Evolutionary conservation across 2,329 filamentous ascomycete genomes (phyloP).

Genomic region (Claviceps sp.): DNA sequence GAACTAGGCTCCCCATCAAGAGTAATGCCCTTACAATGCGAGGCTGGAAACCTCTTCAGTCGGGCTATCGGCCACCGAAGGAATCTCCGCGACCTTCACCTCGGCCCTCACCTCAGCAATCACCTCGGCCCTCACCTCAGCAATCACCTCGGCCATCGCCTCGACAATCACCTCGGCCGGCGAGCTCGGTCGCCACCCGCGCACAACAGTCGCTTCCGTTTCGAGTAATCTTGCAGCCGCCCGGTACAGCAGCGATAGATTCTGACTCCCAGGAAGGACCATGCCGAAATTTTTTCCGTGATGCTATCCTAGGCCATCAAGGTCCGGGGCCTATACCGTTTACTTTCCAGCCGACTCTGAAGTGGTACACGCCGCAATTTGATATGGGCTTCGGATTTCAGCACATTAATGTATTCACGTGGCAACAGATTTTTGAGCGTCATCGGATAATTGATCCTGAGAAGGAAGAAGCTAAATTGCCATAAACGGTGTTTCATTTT

Average conservation of each 20-base stretch:
- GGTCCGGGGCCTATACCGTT: conserved; percentile 14
- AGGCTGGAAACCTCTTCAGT: conserved; percentile 26
- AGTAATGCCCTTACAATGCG: conserved; percentile 13
- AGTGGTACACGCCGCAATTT: conserved; percentile 38
- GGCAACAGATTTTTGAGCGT: conserved; percentile 25
- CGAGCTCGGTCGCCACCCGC: not conserved
- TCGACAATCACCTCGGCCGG: not conserved
- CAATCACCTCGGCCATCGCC: too few relatives aligned
- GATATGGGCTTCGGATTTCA: conserved; percentile 34
- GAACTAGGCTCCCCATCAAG: conserved; percentile 22
- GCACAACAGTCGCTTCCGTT: not conserved
- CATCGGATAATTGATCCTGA: conserved; percentile 15
- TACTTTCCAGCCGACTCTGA: conserved; percentile 30
- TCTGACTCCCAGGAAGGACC: not conserved
- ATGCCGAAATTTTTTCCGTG: conserved; percentile 27
- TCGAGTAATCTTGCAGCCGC: conserved; percentile 35
- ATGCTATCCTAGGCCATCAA: conserved; percentile 4
- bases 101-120: too few relatives aligned
- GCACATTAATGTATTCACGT: conserved; percentile 33
- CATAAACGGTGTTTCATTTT: too few relatives aligned
- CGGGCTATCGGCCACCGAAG: not conserved
- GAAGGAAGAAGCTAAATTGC: not conserved
- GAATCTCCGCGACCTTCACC: too few relatives aligned
- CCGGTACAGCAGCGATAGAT: conserved; percentile 15
- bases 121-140: too few relatives aligned